Base-by-base conservation (phyloP, 1,284 basidiomycete species). In the Ganoderma boninense region DNA sequence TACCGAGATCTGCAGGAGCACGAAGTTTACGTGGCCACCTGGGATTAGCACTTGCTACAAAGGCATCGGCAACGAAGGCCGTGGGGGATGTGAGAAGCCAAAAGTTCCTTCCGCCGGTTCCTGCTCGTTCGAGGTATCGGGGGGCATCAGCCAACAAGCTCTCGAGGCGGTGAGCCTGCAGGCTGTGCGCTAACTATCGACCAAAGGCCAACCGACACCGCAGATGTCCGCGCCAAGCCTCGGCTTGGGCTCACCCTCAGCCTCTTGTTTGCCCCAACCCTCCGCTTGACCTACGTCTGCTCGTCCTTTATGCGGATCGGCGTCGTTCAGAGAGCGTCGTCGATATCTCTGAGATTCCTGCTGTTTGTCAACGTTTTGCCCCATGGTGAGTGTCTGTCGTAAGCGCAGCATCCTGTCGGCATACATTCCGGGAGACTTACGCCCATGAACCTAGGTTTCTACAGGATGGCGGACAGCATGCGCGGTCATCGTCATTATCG, bases 401-500 rank as follows among this genome's bases (percentile, higher is more conserved):
- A 20, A 40, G 16, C 64, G 14, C 26, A 57, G n/a, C 40, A 38
- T 18, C 1, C 2, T 29, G 54, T 23, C 16, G 29, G 38, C 16
- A 23, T 11, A 8, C 20, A 40, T 18, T 60, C 35, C 18, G 56
- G 10, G 56, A 23, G n/a, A 40, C 56, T 65, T 26, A 65, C 23
- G 10, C 13, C 62, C 43, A 10, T n/a, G 14, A 11, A 32, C 11
- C 26, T 42, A 74, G 73, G 67, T 68, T 38, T 70, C 70, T 52
- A 74, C 70, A 61, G 73, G 70, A 69, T 74, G 73, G 73, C 67
- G 73, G 61, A 74, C 73, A 59, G 73, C 73, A 32, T 38, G 46
- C 43, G 64, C 65, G 29, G 69, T 74, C 65, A 72, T 74, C 42
- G 61, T 72, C 38, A 74, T 74, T 35, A 57, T 74, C 61, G 26